Evolutionary conservation across 495 filamentous ascomycete genomes (phyloP).

Genomic region (Talaromyces wortmannii): DNA sequence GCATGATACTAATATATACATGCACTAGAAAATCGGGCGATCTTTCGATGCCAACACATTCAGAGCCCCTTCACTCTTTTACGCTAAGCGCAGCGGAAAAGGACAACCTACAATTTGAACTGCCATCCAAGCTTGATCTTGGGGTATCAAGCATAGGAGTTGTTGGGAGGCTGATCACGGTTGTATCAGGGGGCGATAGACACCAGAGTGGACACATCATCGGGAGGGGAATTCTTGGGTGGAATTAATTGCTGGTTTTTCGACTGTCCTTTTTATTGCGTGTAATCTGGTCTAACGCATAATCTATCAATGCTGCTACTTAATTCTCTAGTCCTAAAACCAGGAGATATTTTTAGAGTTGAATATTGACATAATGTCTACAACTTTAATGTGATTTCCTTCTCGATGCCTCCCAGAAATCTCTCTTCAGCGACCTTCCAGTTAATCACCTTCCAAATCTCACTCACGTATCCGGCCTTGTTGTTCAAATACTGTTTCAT

Average conservation of each 20-base stretch:
- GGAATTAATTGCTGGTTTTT: background rate
- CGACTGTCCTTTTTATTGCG: background rate
- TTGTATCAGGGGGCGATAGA: background rate
- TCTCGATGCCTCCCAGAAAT: slow-evolving; percentile 35
- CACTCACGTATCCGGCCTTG: slow-evolving; percentile 90
- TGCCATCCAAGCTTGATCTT: background rate
- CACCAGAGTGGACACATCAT: background rate
- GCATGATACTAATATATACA: background rate
- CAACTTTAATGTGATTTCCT: slow-evolving; percentile 1
- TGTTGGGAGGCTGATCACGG: background rate
- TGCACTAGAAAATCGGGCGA: background rate
- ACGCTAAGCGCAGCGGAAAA: background rate
- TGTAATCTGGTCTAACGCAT: no score
- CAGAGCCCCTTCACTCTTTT: background rate
- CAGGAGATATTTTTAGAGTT: no score
- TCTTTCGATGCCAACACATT: background rate
- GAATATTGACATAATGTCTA: background rate
- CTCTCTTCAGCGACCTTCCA: slow-evolving; percentile 87
- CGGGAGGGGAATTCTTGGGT: background rate
- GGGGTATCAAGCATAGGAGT: background rate
- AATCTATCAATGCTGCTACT: no score
- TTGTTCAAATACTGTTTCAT: slow-evolving; percentile 87
- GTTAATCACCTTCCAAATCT: slow-evolving; percentile 94
- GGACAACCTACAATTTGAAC: background rate
- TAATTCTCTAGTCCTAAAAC: no score